Conservation (phyloP, 345 rosid species). For the Cardamine occulta region DNA sequence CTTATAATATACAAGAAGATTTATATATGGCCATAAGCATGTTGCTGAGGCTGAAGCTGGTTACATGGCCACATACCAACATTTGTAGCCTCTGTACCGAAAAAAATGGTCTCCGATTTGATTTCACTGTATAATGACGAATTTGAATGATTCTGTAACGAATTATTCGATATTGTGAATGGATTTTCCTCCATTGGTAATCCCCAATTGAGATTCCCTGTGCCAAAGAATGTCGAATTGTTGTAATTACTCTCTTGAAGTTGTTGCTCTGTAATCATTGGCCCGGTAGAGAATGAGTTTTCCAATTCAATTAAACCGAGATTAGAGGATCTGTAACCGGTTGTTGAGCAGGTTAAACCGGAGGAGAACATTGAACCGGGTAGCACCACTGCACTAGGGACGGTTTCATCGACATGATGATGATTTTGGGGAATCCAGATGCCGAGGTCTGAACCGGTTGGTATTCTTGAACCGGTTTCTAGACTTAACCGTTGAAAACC, state of each 20-base stretch:
- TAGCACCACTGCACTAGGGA: constrained; percentile 46
- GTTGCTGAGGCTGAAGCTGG: constrained; percentile 57
- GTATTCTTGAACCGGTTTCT: constrained; percentile 38
- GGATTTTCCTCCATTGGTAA: constrained; percentile 50
- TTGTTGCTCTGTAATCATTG: constrained; percentile 50
- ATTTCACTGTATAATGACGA: constrained; percentile 62
- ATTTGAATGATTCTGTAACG: constrained; percentile 61
- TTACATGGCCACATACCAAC: constrained; percentile 56
- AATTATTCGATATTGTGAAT: constrained; percentile 39
- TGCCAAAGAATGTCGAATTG: constrained; percentile 64
- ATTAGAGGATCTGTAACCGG: constrained; percentile 50
- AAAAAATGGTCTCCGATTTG: constrained; percentile 69
- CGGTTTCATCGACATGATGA: constrained; percentile 37
- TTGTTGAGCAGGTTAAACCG: constrained; percentile 29
- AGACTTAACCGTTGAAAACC: constrained; percentile 42
- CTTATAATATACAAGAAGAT: constrained; percentile 37
- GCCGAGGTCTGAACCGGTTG: constrained; percentile 43
- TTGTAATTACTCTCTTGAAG: constrained; percentile 50
- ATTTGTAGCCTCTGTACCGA: constrained; percentile 50
- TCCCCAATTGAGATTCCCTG: constrained; percentile 60
- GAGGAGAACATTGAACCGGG: constrained; percentile 47
- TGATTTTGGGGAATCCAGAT: constrained; percentile 41
- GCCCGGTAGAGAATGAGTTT: constrained; percentile 44
- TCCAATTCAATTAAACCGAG: constrained; percentile 44
- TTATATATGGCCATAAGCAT: constrained; percentile 47